A percentile compares a stretch with the other conserved stretches of the same genome.
phyloP scores from a whole-genome alignment of 176 grass and related monocot species.

The Carex pumila region DNA sequence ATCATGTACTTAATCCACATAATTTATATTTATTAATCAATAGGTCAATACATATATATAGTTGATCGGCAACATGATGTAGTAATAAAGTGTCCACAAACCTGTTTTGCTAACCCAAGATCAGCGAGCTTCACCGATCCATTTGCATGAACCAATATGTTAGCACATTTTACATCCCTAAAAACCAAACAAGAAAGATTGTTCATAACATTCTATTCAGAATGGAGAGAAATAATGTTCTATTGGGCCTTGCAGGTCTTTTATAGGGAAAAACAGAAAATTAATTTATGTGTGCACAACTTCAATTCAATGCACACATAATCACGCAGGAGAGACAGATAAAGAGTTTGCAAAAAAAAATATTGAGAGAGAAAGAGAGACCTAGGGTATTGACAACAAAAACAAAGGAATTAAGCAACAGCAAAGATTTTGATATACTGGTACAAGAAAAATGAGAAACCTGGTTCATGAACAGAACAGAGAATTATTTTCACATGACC shows the following conservation, averaged over 20 bases:
- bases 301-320: constrained; percentile 1
- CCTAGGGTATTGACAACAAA: constrained; percentile 17
- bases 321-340: neutral
- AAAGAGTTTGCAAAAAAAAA: too few relatives aligned
- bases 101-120: constrained; percentile 96
- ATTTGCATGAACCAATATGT: constrained; percentile 97
- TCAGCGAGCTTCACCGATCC: constrained; percentile 92
- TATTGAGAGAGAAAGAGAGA: neutral
- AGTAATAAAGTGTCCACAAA: constrained; percentile 25
- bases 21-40: neutral
- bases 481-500: neutral
- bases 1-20: neutral
- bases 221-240: neutral
- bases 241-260: neutral
- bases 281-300: neutral
- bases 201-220: neutral
- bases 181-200: constrained; percentile 15
- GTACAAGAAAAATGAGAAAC: neutral
- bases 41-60: neutral
- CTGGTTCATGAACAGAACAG: neutral
- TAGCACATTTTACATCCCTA: constrained; percentile 97
- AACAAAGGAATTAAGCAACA: constrained; percentile 10
- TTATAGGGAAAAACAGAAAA: neutral
- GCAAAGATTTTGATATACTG: neutral
- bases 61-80: neutral